Conservation (phyloP, 768 basidiomycete genomes). For the Mycena vulgaris region DNA sequence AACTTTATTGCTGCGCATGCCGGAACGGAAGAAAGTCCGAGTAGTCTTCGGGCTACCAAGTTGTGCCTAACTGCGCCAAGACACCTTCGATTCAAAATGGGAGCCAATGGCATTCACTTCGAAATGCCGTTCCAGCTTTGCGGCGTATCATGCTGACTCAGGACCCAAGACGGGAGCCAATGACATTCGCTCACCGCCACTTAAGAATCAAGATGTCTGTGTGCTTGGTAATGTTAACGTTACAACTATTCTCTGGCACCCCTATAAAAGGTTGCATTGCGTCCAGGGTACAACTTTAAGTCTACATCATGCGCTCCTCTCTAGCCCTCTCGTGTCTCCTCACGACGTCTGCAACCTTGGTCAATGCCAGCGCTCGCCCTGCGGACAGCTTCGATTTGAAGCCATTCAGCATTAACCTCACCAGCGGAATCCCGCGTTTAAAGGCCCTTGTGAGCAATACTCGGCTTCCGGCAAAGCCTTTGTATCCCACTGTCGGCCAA, state of each 20-base stretch:
- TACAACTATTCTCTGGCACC: not conserved
- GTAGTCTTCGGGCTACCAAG: too few relatives aligned
- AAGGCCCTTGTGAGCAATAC: not conserved
- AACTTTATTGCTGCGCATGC: too few relatives aligned
- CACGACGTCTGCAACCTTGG: not conserved
- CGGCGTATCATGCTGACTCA: too few relatives aligned
- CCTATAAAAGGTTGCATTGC: not conserved
- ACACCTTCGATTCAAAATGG: too few relatives aligned
- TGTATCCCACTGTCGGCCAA: slow-evolving; percentile 14
- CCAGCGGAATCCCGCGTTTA: not conserved
- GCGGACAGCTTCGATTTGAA: not conserved
- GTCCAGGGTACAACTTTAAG: not conserved
- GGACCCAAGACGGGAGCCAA: too few relatives aligned
- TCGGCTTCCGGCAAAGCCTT: not conserved
- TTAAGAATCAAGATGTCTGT: not conserved
- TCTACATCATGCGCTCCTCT: not conserved
- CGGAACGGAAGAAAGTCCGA: too few relatives aligned
- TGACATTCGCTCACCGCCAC: not conserved
- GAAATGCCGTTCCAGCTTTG: too few relatives aligned
- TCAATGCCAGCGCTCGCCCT: not conserved
- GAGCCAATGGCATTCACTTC: too few relatives aligned
- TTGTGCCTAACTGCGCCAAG: too few relatives aligned
- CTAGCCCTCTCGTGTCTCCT: not conserved
- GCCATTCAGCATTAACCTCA: not conserved
- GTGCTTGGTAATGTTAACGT: not conserved